Percentiles rank a stretch among this genome's conserved stretches.
Evolutionary conservation across 2,329 filamentous ascomycete genomes (phyloP).

Genomic region (Colletotrichum ledebouriae): DNA sequence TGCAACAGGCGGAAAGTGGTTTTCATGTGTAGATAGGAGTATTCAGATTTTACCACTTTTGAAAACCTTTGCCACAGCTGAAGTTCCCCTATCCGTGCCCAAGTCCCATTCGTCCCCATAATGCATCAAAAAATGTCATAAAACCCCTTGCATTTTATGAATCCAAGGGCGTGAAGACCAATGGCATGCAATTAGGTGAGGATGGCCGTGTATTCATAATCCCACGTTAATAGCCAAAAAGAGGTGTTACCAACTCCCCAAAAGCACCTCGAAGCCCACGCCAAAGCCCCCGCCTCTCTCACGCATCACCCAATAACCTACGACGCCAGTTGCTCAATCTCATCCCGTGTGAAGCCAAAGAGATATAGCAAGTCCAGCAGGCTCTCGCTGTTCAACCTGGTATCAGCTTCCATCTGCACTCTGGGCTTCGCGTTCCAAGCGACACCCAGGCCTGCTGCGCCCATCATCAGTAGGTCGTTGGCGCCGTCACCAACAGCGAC

Average conservation of each 20-base stretch:
- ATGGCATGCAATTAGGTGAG: slow-evolving; percentile 10
- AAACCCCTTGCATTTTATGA: neutral
- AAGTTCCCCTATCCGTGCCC: neutral
- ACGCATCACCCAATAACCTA: slow-evolving; percentile 45
- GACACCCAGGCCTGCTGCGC: slow-evolving; percentile 79
- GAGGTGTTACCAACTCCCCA: slow-evolving; percentile 1
- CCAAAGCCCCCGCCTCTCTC: slow-evolving; percentile 1
- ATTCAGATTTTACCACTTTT: slow-evolving; percentile 34
- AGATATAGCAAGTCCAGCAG: slow-evolving; percentile 80
- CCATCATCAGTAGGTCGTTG: slow-evolving; percentile 87
- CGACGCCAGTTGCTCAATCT: slow-evolving; percentile 65
- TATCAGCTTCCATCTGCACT: slow-evolving; percentile 82
- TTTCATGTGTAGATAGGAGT: slow-evolving; percentile 43
- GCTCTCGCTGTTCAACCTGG: slow-evolving; percentile 77
- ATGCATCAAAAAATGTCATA: neutral
- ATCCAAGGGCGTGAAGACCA: neutral
- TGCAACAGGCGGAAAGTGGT: slow-evolving; percentile 28
- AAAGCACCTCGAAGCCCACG: slow-evolving; percentile 27
- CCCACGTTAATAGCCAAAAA: neutral
- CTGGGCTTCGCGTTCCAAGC: slow-evolving; percentile 88
- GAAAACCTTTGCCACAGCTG: neutral
- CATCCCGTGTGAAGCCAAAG: slow-evolving; percentile 78
- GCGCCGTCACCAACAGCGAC: slow-evolving; percentile 86
- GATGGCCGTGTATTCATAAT: slow-evolving; percentile 2
- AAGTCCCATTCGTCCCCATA: neutral